Evolutionary conservation across 2,329 filamentous ascomycete genomes (phyloP).

Genomic region (Paecilomyces niveus): DNA sequence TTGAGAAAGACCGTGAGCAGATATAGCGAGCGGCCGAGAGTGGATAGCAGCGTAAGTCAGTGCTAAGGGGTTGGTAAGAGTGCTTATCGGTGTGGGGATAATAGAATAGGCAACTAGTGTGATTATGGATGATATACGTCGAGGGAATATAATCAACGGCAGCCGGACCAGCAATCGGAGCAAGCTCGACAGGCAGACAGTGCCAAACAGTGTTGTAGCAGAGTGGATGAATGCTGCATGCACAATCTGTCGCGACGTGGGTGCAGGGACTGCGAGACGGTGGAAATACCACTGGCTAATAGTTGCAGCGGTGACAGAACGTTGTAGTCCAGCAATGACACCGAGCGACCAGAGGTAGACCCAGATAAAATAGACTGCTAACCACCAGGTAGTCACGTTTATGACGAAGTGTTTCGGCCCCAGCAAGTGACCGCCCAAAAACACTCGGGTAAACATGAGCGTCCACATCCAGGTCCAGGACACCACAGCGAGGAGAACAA

Average conservation of each 20-base stretch:
- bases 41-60: constrained; percentile 93
- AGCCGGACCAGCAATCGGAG: constrained; percentile 73
- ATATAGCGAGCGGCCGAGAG: constrained; percentile 70
- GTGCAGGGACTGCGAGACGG: constrained; percentile 69
- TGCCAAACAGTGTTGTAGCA: constrained; percentile 80
- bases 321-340: constrained; percentile 79
- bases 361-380: constrained; percentile 84
- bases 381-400: constrained; percentile 84
- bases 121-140: constrained; percentile 61
- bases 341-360: constrained; percentile 94
- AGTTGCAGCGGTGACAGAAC: constrained; percentile 85
- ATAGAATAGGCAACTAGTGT: constrained; percentile 70
- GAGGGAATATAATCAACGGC: constrained; percentile 75
- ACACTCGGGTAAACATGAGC: constrained; percentile 91
- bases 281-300: constrained; percentile 99
- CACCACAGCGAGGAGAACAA: constrained; percentile 66
- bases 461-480: constrained; percentile 95
- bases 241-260: constrained; percentile 74
- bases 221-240: constrained; percentile 76
- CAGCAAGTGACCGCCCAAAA: constrained; percentile 81
- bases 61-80: constrained; percentile 83
- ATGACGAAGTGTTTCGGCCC: constrained; percentile 63
- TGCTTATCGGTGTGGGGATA: constrained; percentile 75
- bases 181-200: constrained; percentile 81
- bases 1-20: constrained; percentile 71